Percentiles rank a stretch among this genome's conserved stretches.
phyloP scores from a whole-genome alignment of 2,329 filamentous ascomycete species.

The Nemania sp. region DNA sequence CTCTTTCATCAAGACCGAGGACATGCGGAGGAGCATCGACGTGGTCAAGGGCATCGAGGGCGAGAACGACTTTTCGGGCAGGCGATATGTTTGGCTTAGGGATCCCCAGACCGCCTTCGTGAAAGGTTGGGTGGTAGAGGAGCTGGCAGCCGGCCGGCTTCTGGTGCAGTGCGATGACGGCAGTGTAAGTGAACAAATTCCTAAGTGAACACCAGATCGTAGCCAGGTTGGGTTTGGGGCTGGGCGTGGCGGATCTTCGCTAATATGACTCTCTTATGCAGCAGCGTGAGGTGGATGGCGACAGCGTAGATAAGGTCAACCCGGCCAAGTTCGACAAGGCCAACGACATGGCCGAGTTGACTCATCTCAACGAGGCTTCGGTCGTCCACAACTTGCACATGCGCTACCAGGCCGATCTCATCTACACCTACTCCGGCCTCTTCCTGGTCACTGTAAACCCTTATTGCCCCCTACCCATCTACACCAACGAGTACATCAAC shows the following conservation, averaged over 20 bases:
- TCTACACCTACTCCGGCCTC: conserved; percentile 96
- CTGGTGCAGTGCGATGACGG: conserved; percentile 94
- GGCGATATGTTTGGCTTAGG: conserved; percentile 96
- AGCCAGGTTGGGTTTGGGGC: too few relatives aligned
- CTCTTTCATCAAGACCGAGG: conserved; percentile 90
- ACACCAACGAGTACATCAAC: conserved; percentile 94
- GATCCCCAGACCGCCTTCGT: conserved; percentile 87
- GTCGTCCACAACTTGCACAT: conserved; percentile 96
- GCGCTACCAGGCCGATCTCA: conserved; percentile 92
- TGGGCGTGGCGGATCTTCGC: conserved; percentile 17
- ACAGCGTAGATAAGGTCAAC: conserved; percentile 97
- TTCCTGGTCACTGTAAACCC: conserved; percentile 98
- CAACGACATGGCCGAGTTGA: conserved; percentile 98
- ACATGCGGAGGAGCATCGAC: conserved; percentile 62
- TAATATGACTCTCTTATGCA: conserved; percentile 43
- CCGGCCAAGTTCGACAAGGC: conserved; percentile 99
- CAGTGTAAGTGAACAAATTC: conserved; percentile 59
- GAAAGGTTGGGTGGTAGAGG: conserved; percentile 88
- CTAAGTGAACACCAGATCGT: too few relatives aligned
- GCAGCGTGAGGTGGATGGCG: conserved; percentile 84
- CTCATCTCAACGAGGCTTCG: conserved; percentile 95
- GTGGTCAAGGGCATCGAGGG: conserved; percentile 79
- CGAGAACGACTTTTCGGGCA: conserved; percentile 98
- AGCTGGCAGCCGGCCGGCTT: conserved; percentile 68
- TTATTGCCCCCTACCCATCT: conserved; percentile 92